Evolutionary conservation across 1,284 basidiomycete species (phyloP), one percentile per base, ranked within the genome.

Genomic region (Schizophyllum commune): DNA sequence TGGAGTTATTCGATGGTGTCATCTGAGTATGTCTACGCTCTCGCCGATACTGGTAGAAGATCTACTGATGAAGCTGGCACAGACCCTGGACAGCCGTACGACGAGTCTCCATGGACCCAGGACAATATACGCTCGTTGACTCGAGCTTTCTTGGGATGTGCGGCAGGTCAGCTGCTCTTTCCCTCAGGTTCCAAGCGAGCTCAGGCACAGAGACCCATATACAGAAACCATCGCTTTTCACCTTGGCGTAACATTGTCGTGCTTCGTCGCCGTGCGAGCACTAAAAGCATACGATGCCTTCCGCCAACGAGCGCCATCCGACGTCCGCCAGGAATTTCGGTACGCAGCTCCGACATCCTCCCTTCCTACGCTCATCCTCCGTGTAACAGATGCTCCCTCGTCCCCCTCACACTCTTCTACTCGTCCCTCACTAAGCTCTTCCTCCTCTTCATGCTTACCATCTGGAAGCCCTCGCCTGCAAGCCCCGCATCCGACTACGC

Each of bases 341-440:
- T 73, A 47, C 21, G 57, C 27, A 32, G 9, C 56, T 33, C 21
- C 58, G 33, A 54, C n/a, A 8, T 6, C 52, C 21, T 6, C 52
- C 17, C 20, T 57, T 55, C 57, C 32, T n/a, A 34, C 15, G 33
- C 62, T 39, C n/a, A 52, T 59, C 6, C 34, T 39, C 34, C 55
- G 22, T 60, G n/a, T 19, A 7, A 51, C 67, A 91, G 89, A 66
- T 82, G 86, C 58, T 85, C 85, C 0, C 80, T 93, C 47, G 83
- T 95, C 47, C 86, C 92, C 1, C 79, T 96, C 17, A 88, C 89
- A 3, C 77, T 96, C 4, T 80, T 96, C 63, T 95, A 94, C 70
- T 93, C 93, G 0, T 93, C 94, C 1, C 76, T 96, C 39, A 89
- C 91, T 1, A 96, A 96, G 66, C 81, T 94, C 8, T 89, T 95